phyloP scores from a whole-genome alignment of 2,329 filamentous ascomycete genomes.

The Chaetomiaceae sp. region DNA sequence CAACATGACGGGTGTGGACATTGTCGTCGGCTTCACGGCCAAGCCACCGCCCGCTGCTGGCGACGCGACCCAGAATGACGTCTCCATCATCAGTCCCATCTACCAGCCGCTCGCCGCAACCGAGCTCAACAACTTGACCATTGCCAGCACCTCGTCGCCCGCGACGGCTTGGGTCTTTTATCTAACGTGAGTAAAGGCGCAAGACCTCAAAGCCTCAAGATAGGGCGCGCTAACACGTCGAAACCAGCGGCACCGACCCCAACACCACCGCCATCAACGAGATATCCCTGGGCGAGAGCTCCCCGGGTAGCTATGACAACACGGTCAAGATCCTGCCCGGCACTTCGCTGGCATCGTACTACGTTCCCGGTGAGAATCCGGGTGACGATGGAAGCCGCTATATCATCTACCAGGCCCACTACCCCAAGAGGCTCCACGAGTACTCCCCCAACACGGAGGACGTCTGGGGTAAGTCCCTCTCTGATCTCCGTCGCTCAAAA shows the following conservation, averaged over 20 bases:
- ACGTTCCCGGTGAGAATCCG: not conserved
- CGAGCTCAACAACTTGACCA: not conserved
- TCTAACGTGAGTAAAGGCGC: not conserved
- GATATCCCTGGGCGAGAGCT: not conserved
- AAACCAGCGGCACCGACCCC: not conserved
- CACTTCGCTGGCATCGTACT: not conserved
- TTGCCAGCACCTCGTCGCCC: not conserved
- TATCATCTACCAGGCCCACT: not conserved
- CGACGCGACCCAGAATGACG: not conserved
- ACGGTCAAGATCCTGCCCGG: not conserved
- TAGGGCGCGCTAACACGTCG: not conserved
- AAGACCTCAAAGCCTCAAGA: not conserved
- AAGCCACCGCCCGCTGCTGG: not conserved
- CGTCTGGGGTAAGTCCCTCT: not conserved
- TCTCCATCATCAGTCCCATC: slow-evolving; percentile 1
- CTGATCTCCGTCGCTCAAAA: not conserved
- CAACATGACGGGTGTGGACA: not conserved
- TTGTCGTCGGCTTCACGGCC: not conserved
- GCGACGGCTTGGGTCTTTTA: not conserved
- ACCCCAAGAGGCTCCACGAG: not conserved
- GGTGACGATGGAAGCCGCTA: not conserved
- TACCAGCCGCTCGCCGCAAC: not conserved
- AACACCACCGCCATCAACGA: not conserved
- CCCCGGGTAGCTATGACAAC: not conserved
- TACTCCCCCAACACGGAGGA: not conserved